A percentile compares a stretch with the other conserved stretches of the same genome.
phyloP scores from a whole-genome alignment of 768 basidiomycete species.

The Imleria badia region DNA sequence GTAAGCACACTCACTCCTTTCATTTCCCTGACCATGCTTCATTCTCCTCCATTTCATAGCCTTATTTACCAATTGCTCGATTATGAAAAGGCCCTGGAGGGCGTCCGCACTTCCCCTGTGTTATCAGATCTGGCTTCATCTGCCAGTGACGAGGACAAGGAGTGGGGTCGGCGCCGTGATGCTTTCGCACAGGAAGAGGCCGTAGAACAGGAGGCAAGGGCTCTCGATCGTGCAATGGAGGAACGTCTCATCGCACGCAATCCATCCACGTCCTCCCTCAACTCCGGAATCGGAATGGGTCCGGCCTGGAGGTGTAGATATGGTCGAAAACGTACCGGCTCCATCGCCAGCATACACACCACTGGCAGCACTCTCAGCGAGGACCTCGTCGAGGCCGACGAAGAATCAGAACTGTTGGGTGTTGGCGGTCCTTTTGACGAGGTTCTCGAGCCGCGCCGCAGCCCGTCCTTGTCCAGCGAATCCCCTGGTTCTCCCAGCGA shows the following conservation, averaged over 20 bases:
- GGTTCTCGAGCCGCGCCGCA: conserved; percentile 33
- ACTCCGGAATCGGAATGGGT: conserved; percentile 67
- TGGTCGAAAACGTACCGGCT: conserved; percentile 70
- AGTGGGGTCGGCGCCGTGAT: conserved; percentile 72
- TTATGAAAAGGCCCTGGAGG: conserved; percentile 75
- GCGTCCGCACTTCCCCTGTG: conserved; percentile 47
- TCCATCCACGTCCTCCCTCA: conserved; percentile 62
- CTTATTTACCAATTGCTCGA: conserved; percentile 93
- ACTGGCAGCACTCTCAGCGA: conserved; percentile 72
- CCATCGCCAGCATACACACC: conserved; percentile 70
- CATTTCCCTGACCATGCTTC: conserved; percentile 24
- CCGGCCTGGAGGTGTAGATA: conserved; percentile 64
- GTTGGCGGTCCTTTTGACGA: conserved; percentile 63
- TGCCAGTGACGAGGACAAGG: conserved; percentile 67
- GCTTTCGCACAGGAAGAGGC: conserved; percentile 48
- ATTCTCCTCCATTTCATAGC: conserved; percentile 40
- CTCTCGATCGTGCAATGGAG: conserved; percentile 86
- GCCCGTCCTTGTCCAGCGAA: conserved; percentile 35
- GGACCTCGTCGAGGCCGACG: conserved; percentile 79
- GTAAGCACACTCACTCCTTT: conserved; percentile 49
- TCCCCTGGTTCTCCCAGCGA: conserved; percentile 37
- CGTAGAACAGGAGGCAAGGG: conserved; percentile 75
- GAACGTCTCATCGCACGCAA: conserved; percentile 76
- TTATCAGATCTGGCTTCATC: conserved; percentile 55
- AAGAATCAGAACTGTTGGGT: conserved; percentile 70